phyloP scores from a whole-genome alignment of 805 yeast species.

The Pichia nanzhaoensis region DNA sequence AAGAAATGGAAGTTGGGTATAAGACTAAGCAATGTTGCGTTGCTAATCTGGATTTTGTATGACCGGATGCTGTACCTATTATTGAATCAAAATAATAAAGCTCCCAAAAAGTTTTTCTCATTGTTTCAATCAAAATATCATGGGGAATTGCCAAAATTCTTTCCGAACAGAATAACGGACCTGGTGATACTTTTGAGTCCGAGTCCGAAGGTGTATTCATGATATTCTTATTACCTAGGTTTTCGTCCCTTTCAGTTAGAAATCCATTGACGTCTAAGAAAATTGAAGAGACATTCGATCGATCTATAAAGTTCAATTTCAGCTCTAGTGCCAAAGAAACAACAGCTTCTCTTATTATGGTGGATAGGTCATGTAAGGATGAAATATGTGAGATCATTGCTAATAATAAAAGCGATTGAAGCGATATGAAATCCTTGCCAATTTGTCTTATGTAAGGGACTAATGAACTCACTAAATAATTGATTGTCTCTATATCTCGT shows the following conservation, averaged over 20 bases:
- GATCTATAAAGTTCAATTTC: constrained; percentile 36
- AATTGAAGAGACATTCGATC: constrained; percentile 19
- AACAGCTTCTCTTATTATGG: constrained; percentile 36
- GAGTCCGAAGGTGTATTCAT: constrained; percentile 19
- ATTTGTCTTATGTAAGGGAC: constrained; percentile 26
- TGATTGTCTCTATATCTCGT: constrained; percentile 35
- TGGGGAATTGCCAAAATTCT: constrained; percentile 20
- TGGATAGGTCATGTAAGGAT: constrained; percentile 42
- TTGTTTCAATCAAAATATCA: constrained; percentile 27
- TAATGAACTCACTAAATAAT: constrained; percentile 31
- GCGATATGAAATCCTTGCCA: constrained; percentile 37
- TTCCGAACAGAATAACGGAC: constrained; percentile 13
- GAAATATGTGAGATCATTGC: constrained; percentile 44
- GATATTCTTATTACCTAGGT: not conserved
- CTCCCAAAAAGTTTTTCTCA: constrained; percentile 47
- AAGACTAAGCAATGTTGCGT: constrained; percentile 30
- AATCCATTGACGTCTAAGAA: constrained; percentile 32
- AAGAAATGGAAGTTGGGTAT: constrained; percentile 35
- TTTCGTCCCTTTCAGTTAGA: constrained; percentile 16
- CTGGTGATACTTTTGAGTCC: constrained; percentile 14
- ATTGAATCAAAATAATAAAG: constrained; percentile 44
- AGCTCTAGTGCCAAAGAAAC: constrained; percentile 34
- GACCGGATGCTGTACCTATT: constrained; percentile 50
- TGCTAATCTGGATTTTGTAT: constrained; percentile 35
- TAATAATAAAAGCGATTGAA: constrained; percentile 37